Percentiles rank a stretch among this genome's conserved stretches.
Conservation (phyloP, 257 asterid genomes). For the Nicotiana paniculata region DNA sequence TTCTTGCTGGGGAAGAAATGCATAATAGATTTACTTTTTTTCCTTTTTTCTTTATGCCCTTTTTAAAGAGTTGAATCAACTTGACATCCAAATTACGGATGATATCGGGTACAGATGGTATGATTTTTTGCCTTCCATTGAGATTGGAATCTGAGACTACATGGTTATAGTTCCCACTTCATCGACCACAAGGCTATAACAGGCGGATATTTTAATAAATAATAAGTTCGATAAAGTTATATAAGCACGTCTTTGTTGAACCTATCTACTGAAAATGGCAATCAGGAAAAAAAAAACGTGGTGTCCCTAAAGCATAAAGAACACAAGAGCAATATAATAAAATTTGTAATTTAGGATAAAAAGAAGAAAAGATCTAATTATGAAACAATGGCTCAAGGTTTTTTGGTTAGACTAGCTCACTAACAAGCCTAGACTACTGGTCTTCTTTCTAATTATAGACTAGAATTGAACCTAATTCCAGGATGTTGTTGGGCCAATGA, state of each 20-base stretch:
- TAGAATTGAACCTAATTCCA: not conserved
- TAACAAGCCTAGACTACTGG: not conserved
- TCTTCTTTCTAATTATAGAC: not conserved
- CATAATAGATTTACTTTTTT: not conserved
- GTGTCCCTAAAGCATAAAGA: not conserved
- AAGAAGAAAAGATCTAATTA: not conserved
- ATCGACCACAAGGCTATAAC: no score
- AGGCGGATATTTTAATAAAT: no score
- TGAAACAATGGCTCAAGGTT: not conserved
- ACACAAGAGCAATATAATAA: no score
- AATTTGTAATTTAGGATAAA: not conserved
- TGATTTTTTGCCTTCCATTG: not conserved
- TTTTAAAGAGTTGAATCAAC: not conserved
- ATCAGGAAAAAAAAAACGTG: no score
- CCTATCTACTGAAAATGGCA: not conserved
- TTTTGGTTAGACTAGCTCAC: not conserved
- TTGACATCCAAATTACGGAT: not conserved
- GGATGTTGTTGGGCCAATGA: not conserved
- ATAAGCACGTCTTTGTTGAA: not conserved
- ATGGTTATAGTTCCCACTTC: no score
- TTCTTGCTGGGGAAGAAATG: not conserved
- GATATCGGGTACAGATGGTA: not conserved
- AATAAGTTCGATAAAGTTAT: no score
- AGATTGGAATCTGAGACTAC: not conserved
- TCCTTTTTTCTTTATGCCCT: not conserved